Evolutionary conservation across 768 basidiomycete genomes (phyloP).

Genomic region (Suillus tomentosus): DNA sequence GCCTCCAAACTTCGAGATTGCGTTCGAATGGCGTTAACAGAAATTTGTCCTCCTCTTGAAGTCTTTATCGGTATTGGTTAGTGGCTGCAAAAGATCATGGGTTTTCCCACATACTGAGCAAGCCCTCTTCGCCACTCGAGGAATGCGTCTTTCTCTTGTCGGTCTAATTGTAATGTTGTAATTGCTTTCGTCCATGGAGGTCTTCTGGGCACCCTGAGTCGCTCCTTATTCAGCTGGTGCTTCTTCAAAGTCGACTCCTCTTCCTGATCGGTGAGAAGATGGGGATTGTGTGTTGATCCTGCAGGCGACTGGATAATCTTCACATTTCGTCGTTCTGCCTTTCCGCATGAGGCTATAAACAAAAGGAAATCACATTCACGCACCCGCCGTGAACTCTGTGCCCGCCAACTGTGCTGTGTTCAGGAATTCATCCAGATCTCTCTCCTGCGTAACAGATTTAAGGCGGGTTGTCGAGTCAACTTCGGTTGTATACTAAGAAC

Average conservation of each 20-base stretch:
- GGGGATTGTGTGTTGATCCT: conserved; percentile 70
- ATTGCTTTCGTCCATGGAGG: conserved; percentile 87
- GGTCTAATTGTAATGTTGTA: conserved; percentile 77
- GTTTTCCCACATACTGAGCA: conserved; percentile 68
- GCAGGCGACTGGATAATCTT: conserved; percentile 68
- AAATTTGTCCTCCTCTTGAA: conserved; percentile 85
- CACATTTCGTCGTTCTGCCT: conserved; percentile 73
- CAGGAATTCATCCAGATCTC: conserved; percentile 93
- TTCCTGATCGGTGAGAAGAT: conserved; percentile 80
- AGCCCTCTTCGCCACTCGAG: conserved; percentile 91
- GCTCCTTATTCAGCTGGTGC: conserved; percentile 71
- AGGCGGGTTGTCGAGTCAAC: conserved; percentile 66
- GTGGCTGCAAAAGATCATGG: background rate
- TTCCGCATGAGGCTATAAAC: background rate
- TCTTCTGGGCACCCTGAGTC: conserved; percentile 85
- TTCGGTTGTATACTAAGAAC: conserved; percentile 72
- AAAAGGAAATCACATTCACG: conserved; percentile 21
- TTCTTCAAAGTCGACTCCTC: conserved; percentile 73
- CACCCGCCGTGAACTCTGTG: conserved; percentile 95
- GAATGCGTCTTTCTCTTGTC: conserved; percentile 88
- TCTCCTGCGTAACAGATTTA: conserved; percentile 93
- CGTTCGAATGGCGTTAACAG: conserved; percentile 97
- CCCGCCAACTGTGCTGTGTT: conserved; percentile 94
- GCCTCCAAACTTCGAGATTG: conserved; percentile 97
- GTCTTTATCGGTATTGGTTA: conserved; percentile 42